These are phyloP conservation scores for Chlamydomonas eustigma DNA, from an alignment of 139 green algal species.

Conservation along the genomic window DNA sequence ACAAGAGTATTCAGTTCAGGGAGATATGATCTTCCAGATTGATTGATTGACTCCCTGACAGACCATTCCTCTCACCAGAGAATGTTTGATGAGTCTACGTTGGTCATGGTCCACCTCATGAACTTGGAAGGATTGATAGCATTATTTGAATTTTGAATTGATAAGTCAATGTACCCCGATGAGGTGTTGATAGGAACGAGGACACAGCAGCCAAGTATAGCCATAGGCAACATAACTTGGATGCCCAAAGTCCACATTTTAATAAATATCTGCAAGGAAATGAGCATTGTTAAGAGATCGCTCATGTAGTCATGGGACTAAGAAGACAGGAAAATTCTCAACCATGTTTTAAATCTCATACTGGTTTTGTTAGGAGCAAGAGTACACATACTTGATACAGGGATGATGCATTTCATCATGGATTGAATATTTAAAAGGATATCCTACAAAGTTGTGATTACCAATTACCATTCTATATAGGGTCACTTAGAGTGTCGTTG, in stretches of 20 bases:
- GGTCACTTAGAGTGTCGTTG: no score
- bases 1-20: no score
- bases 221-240: background rate
- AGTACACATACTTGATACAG: no score
- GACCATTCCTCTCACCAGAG: background rate
- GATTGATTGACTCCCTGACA: no score
- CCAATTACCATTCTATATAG: no score
- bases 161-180: background rate
- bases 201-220: background rate
- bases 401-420: no score
- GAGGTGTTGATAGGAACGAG: background rate
- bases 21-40: no score
- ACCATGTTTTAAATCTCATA: no score
- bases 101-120: conserved; percentile 1
- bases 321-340: background rate
- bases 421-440: no score
- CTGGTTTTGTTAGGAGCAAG: no score
- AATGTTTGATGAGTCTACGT: background rate
- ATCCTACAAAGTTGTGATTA: no score
- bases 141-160: background rate
- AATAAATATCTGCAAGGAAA: background rate
- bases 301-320: background rate
- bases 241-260: background rate
- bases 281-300: background rate
- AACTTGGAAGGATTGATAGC: background rate